Evolutionary conservation across 441 rosid species (phyloP).

Genomic region (Populus trichocarpa): DNA sequence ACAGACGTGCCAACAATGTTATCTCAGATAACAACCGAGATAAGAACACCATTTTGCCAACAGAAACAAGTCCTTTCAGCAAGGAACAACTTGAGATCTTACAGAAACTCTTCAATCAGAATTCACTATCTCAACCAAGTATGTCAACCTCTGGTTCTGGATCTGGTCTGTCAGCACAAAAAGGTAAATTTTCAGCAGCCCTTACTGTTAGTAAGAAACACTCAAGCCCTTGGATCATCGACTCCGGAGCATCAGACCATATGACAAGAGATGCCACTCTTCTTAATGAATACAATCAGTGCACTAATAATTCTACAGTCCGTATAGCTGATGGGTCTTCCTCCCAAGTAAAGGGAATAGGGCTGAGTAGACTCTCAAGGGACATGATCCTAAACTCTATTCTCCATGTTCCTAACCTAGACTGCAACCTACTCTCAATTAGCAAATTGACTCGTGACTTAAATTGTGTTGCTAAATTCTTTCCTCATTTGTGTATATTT

Average conservation of each 20-base stretch:
- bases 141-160: neutral
- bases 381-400: too few relatives aligned
- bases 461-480: too few relatives aligned
- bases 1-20: neutral
- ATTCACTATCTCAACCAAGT: neutral
- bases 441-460: too few relatives aligned
- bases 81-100: neutral
- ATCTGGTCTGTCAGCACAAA: neutral
- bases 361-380: too few relatives aligned
- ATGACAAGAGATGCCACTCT: neutral
- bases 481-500: too few relatives aligned
- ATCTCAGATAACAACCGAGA: too few relatives aligned
- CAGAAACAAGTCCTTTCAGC: neutral
- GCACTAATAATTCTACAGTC: neutral
- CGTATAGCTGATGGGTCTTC: neutral
- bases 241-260: neutral
- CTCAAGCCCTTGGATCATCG: neutral
- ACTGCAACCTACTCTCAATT: too few relatives aligned
- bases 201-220: neutral
- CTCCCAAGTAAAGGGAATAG: neutral
- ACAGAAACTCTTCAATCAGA: neutral
- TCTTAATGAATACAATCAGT: neutral
- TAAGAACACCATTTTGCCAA: neutral
- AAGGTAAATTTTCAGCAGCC: neutral
- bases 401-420: too few relatives aligned